Percentiles rank a stretch among this genome's conserved stretches.
phyloP scores from a whole-genome alignment of 108 stramenopile species.

The Cylindrotheca closterium region DNA sequence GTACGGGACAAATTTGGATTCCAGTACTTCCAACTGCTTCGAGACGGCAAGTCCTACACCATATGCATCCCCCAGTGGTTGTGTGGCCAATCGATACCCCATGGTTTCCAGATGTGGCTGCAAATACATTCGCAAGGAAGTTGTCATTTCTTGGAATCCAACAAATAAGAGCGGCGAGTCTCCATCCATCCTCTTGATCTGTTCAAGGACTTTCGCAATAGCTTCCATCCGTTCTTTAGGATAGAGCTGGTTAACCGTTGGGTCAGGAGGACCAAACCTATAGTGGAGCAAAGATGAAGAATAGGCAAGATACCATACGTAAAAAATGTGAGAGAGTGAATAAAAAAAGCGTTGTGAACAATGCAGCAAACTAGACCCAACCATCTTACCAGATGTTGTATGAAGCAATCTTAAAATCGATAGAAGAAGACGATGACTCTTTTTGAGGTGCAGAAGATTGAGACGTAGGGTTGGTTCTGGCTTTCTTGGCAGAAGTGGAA shows the following conservation, averaged over 20 bases:
- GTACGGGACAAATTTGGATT: constrained; percentile 36
- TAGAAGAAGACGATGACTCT: not conserved
- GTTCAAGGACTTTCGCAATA: constrained; percentile 23
- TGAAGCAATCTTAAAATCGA: not conserved
- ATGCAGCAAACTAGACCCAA: no score
- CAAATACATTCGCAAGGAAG: constrained; percentile 22
- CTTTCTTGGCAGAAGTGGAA: constrained; percentile 4
- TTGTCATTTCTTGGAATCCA: constrained; percentile 65
- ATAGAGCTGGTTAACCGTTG: constrained; percentile 14
- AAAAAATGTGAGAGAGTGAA: not conserved
- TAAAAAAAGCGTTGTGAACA: no score
- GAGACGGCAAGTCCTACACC: constrained; percentile 45
- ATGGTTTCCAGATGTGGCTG: constrained; percentile 32
- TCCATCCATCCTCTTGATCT: not conserved
- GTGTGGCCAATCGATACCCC: constrained; percentile 40
- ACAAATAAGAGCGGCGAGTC: constrained; percentile 38
- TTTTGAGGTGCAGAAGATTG: not conserved
- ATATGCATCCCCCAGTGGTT: constrained; percentile 29
- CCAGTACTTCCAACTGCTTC: constrained; percentile 6
- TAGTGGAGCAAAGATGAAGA: constrained; percentile 46
- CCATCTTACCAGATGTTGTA: not conserved
- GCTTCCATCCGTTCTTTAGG: constrained; percentile 51
- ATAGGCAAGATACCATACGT: not conserved
- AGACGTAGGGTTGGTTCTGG: not conserved
- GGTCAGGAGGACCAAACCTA: constrained; percentile 59